phyloP scores from a whole-genome alignment of 768 basidiomycete species.

The Russula brevipes region DNA sequence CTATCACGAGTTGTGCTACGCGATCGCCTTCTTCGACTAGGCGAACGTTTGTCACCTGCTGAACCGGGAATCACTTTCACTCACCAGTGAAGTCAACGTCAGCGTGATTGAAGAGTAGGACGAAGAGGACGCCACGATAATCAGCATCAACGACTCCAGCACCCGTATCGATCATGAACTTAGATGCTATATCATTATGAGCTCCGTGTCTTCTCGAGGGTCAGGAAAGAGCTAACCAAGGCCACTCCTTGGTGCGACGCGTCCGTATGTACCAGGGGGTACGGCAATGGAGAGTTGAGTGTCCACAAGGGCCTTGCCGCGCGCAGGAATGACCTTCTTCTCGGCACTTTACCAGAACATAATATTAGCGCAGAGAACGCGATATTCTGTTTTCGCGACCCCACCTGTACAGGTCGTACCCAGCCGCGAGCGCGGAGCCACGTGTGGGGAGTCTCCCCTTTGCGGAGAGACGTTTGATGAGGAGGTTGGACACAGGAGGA shows the following conservation, averaged over 20 bases:
- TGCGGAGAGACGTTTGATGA: slow-evolving; percentile 80
- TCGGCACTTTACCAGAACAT: slow-evolving; percentile 58
- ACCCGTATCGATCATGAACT: slow-evolving; percentile 97
- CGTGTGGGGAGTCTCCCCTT: slow-evolving; percentile 82
- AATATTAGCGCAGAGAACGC: background rate
- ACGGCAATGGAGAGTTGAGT: slow-evolving; percentile 93
- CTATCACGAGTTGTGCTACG: slow-evolving; percentile 92
- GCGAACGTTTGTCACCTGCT: background rate
- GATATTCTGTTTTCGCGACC: slow-evolving; percentile 19
- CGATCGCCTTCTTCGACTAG: slow-evolving; percentile 90
- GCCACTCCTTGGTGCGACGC: slow-evolving; percentile 92
- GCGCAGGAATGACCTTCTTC: slow-evolving; percentile 75
- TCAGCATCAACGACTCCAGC: slow-evolving; percentile 97
- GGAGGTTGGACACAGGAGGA: slow-evolving; percentile 48
- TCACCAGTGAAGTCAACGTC: slow-evolving; percentile 85
- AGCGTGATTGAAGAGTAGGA: slow-evolving; percentile 88
- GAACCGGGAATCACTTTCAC: slow-evolving; percentile 6
- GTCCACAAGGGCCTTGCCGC: slow-evolving; percentile 86
- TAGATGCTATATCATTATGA: slow-evolving; percentile 58
- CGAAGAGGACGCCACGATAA: slow-evolving; percentile 87
- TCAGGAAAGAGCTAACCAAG: slow-evolving; percentile 53
- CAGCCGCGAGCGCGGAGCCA: slow-evolving; percentile 82
- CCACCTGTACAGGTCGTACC: slow-evolving; percentile 95
- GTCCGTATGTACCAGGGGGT: slow-evolving; percentile 89
- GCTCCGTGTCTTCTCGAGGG: background rate